Conservation (phyloP, 2,329 filamentous ascomycete species). For the Neonectria magnoliae region DNA sequence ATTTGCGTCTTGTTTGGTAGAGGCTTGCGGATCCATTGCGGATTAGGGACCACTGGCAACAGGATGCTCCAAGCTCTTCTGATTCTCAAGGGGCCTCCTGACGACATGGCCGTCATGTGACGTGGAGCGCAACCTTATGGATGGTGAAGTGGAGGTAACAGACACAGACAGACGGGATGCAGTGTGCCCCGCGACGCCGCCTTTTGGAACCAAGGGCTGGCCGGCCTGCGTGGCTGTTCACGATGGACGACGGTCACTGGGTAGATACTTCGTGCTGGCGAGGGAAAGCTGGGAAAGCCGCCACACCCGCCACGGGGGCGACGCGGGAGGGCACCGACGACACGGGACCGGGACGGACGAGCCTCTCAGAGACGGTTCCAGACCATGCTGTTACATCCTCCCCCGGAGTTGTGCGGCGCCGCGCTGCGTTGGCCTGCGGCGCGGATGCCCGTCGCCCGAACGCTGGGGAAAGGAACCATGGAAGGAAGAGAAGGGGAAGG, state of each 20-base stretch:
- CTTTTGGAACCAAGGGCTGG: not conserved
- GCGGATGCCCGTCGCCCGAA: conserved; percentile 14
- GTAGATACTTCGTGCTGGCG: not conserved
- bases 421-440: not conserved
- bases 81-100: not conserved
- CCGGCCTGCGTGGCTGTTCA: not conserved
- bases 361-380: conserved; percentile 30
- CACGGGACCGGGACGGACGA: conserved; percentile 45
- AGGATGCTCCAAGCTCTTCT: not conserved
- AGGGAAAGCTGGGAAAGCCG: conserved; percentile 20
- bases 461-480: conserved; percentile 25
- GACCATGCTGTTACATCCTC: conserved; percentile 10
- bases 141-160: not conserved
- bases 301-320: conserved; percentile 25
- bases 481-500: conserved; percentile 10
- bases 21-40: not conserved
- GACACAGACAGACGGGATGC: not conserved
- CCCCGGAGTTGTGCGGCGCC: not conserved
- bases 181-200: not conserved
- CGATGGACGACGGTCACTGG: conserved; percentile 4
- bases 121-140: not conserved
- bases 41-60: not conserved
- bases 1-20: not conserved
- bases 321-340: conserved; percentile 39
- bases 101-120: not conserved